These are phyloP conservation scores for Lepiota venenata DNA, from an alignment of 768 basidiomycete genomes.

Conservation along the genomic window DNA sequence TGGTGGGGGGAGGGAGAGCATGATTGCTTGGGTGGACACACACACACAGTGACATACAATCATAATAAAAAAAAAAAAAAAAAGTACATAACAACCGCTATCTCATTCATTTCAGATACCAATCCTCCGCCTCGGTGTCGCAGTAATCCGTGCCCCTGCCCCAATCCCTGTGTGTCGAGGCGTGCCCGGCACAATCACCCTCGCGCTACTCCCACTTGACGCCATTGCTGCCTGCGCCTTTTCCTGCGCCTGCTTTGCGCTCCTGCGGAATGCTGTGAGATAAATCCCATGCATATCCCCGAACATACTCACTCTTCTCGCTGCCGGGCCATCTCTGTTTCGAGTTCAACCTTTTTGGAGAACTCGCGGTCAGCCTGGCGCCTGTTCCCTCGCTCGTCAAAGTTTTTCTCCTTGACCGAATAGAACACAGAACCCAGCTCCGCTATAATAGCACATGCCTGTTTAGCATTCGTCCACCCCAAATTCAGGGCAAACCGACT, in stretches of 20 bases:
- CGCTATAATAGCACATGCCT: slow-evolving; percentile 42
- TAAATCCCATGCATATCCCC: slow-evolving; percentile 6
- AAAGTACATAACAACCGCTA: slow-evolving; percentile 13
- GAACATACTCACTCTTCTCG: slow-evolving; percentile 62
- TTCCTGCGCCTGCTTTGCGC: slow-evolving; percentile 55
- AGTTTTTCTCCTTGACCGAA: slow-evolving; percentile 97
- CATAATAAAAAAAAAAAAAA: no score
- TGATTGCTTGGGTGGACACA: background rate
- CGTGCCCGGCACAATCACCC: slow-evolving; percentile 79
- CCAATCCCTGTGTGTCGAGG: slow-evolving; percentile 70
- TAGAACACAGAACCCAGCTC: slow-evolving; percentile 96
- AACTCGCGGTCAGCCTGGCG: slow-evolving; percentile 86
- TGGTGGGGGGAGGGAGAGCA: background rate
- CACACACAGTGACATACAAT: background rate
- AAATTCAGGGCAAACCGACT: slow-evolving; percentile 17
- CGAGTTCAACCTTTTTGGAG: slow-evolving; percentile 85
- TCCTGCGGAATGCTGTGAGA: background rate
- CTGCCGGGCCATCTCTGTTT: slow-evolving; percentile 85
- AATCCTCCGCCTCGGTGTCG: slow-evolving; percentile 71
- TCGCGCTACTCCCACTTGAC: slow-evolving; percentile 48
- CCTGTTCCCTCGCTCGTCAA: slow-evolving; percentile 81
- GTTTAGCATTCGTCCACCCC: background rate
- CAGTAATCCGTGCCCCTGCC: slow-evolving; percentile 57
- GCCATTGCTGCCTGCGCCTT: slow-evolving; percentile 57
- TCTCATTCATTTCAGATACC: slow-evolving; percentile 48